Evolutionary conservation across 2,329 filamentous ascomycete species (phyloP).

Genomic region (Basipetospora chlamydospora): DNA sequence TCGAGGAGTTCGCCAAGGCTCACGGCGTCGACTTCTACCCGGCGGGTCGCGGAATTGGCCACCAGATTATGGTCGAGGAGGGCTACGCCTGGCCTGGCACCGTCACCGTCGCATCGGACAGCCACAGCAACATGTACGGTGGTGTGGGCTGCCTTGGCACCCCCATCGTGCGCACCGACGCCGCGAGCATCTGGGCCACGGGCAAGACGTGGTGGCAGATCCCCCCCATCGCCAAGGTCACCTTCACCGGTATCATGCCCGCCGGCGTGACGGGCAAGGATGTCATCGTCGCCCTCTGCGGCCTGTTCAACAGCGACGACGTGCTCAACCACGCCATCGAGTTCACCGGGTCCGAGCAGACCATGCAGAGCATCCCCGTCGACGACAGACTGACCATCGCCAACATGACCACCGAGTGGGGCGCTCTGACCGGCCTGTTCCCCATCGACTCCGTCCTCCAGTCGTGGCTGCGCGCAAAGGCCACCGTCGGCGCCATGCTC

Average conservation of each 20-base stretch:
- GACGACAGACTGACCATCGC: slow-evolving; percentile 60
- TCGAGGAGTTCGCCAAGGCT: slow-evolving; percentile 65
- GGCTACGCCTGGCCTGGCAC: slow-evolving; percentile 75
- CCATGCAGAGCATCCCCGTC: slow-evolving; percentile 55
- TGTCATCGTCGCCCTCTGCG: slow-evolving; percentile 79
- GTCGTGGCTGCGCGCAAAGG: slow-evolving; percentile 63
- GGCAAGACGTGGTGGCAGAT: slow-evolving; percentile 78
- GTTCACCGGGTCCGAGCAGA: slow-evolving; percentile 68
- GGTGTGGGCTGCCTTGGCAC: slow-evolving; percentile 65
- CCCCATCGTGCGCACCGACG: slow-evolving; percentile 75
- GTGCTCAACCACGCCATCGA: slow-evolving; percentile 87
- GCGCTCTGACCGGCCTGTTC: slow-evolving; percentile 49
- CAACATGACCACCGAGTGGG: slow-evolving; percentile 79
- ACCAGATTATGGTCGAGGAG: slow-evolving; percentile 69
- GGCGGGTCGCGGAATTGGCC: slow-evolving; percentile 69
- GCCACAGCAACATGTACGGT: slow-evolving; percentile 73
- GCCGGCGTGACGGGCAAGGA: slow-evolving; percentile 82
- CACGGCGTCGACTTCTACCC: slow-evolving; percentile 69
- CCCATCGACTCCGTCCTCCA: slow-evolving; percentile 62
- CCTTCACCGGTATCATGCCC: slow-evolving; percentile 59
- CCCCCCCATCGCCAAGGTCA: slow-evolving; percentile 70
- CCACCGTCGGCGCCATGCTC: slow-evolving; percentile 53
- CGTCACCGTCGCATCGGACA: slow-evolving; percentile 63
- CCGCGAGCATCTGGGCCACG: slow-evolving; percentile 73
- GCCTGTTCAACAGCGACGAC: slow-evolving; percentile 72